Evolutionary conservation across 2,329 filamentous ascomycete genomes (phyloP).

Genomic region (Pseudopyricularia javanii): DNA sequence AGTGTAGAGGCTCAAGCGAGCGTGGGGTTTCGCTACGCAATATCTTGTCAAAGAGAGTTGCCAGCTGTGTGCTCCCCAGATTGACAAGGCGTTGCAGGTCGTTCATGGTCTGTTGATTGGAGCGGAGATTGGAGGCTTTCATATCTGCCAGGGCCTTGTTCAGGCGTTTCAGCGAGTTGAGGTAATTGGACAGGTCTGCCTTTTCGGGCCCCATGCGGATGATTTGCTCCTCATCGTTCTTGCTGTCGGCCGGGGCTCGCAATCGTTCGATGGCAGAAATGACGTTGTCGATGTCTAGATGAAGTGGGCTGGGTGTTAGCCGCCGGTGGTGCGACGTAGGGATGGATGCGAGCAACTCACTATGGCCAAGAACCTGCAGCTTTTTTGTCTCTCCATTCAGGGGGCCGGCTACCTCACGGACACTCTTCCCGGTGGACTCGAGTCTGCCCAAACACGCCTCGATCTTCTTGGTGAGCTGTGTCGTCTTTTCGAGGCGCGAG

Average conservation of each 20-base stretch:
- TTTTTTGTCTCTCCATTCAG: conserved; percentile 86
- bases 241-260: conserved; percentile 82
- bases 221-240: conserved; percentile 82
- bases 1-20: conserved; percentile 80
- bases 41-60: conserved; percentile 70
- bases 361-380: conserved; percentile 76
- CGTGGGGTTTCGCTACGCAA: conserved; percentile 64
- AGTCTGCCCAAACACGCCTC: conserved; percentile 74
- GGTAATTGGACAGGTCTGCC: conserved; percentile 70
- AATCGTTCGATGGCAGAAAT: conserved; percentile 79
- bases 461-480: conserved; percentile 89
- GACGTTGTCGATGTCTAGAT: conserved; percentile 68
- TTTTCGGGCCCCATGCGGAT: conserved; percentile 79
- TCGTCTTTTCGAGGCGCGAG: conserved; percentile 77
- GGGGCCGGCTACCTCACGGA: conserved; percentile 83
- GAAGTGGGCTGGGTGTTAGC: neutral
- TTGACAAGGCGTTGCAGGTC: conserved; percentile 70
- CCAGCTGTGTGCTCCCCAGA: conserved; percentile 69
- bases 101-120: conserved; percentile 78
- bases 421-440: conserved; percentile 78
- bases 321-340: too few species aligned
- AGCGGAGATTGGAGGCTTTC: conserved; percentile 77
- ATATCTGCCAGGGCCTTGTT: conserved; percentile 76
- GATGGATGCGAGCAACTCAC: conserved; percentile 27
- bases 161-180: conserved; percentile 79